Evolutionary conservation across 352 stramenopile genomes (phyloP).

Genomic region (Pythium scleroteichum): DNA sequence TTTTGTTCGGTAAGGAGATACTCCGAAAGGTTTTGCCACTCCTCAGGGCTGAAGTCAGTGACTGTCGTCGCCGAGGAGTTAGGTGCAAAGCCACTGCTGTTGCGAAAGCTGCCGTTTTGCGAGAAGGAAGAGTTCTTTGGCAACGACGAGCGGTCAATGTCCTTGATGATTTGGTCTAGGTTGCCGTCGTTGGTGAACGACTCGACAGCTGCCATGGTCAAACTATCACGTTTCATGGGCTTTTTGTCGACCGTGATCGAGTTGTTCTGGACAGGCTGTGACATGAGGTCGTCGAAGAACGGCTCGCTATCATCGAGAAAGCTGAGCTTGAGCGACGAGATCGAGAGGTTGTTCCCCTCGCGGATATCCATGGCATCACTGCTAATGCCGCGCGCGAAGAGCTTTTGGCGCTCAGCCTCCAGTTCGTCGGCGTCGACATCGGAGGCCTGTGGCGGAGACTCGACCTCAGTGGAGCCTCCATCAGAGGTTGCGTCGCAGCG

Average conservation of each 20-base stretch:
- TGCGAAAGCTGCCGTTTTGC: constrained; percentile 34
- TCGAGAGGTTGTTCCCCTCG: constrained; percentile 64
- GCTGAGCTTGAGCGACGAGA: constrained; percentile 72
- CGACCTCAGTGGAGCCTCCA: constrained; percentile 21
- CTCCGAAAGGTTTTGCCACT: constrained; percentile 73
- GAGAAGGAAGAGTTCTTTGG: constrained; percentile 42
- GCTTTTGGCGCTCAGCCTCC: constrained; percentile 39
- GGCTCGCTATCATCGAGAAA: constrained; percentile 69
- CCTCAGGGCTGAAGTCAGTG: constrained; percentile 67
- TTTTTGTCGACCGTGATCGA: constrained; percentile 7
- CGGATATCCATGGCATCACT: constrained; percentile 31
- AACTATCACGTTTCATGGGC: constrained; percentile 56
- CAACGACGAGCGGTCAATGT: constrained; percentile 67
- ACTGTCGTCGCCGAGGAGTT: constrained; percentile 42
- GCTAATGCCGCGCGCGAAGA: constrained; percentile 19
- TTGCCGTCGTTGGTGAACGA: constrained; percentile 78
- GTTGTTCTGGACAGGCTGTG: constrained; percentile 12
- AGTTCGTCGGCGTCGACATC: constrained; percentile 49
- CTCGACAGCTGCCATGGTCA: constrained; percentile 69
- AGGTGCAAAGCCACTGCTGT: constrained; percentile 30
- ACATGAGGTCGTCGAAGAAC: constrained; percentile 62
- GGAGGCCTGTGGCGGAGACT: constrained; percentile 28
- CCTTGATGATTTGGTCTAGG: constrained; percentile 75
- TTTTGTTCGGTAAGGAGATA: constrained; percentile 44
- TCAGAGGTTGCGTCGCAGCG: constrained; percentile 42